Conservation (phyloP, 257 asterid genomes). For the Galeopsis tetrahit region DNA sequence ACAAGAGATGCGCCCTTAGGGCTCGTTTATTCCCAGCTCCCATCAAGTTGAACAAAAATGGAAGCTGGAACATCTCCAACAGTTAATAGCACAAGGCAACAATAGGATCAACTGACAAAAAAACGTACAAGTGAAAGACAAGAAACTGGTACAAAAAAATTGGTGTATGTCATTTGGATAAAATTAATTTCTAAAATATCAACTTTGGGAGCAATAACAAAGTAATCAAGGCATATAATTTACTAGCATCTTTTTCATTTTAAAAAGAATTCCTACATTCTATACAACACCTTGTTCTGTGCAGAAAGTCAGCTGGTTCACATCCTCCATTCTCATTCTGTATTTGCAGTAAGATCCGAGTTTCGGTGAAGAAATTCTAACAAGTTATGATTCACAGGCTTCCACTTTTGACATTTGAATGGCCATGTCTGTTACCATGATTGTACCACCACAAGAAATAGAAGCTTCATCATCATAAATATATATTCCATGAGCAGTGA, state of each 20-base stretch:
- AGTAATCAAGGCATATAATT: constrained; percentile 30
- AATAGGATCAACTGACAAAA: not conserved
- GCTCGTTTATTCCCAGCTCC: not conserved
- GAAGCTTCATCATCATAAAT: constrained; percentile 7
- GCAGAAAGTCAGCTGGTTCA: constrained; percentile 33
- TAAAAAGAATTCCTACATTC: constrained; percentile 35
- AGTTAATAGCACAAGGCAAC: constrained; percentile 12
- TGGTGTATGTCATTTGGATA: not conserved
- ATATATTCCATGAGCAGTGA: not conserved
- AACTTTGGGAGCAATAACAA: not conserved
- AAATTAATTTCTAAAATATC: not conserved
- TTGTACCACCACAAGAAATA: constrained; percentile 19
- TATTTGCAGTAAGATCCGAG: constrained; percentile 20
- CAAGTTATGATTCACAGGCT: not conserved
- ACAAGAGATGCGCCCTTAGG: not conserved
- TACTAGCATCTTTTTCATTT: constrained; percentile 25
- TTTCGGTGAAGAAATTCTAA: not conserved
- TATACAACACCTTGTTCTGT: constrained; percentile 32
- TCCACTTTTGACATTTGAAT: not conserved
- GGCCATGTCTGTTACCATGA: constrained; percentile 8
- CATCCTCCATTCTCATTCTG: constrained; percentile 16
- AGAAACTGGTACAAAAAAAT: not conserved
- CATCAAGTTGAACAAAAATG: not conserved
- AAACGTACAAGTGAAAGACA: not conserved
- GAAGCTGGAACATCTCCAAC: constrained; percentile 8